A percentile compares a stretch with the other conserved stretches of the same genome.
Conservation (phyloP, 176 grass and related monocot genomes). For the Calamus simplicifolius region DNA sequence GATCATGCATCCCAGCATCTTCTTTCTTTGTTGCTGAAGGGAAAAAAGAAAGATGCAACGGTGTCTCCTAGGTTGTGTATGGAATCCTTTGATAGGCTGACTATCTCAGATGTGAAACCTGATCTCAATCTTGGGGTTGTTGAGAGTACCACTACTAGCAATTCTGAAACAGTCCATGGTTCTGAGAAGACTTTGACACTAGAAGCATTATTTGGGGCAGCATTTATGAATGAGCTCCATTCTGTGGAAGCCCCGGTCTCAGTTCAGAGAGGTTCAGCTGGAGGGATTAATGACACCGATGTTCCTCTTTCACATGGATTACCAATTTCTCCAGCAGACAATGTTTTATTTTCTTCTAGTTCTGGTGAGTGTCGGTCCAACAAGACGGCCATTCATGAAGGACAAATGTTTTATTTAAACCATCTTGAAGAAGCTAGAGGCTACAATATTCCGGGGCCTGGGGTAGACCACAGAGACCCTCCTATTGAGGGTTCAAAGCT, state of each 20-base stretch:
- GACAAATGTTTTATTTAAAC: conserved; percentile 12
- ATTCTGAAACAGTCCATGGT: conserved; percentile 30
- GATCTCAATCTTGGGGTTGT: conserved; percentile 19
- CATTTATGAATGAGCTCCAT: conserved; percentile 96
- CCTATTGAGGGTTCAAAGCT: conserved; percentile 19
- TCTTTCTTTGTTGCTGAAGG: conserved; percentile 74
- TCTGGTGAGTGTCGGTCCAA: conserved; percentile 31
- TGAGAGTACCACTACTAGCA: conserved; percentile 36
- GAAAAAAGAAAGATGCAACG: conserved; percentile 34
- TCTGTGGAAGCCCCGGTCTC: conserved; percentile 87
- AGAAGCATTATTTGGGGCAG: conserved; percentile 78
- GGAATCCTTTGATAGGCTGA: conserved; percentile 27
- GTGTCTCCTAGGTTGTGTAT: conserved; percentile 26
- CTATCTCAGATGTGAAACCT: conserved; percentile 21
- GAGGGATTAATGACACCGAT: conserved; percentile 17
- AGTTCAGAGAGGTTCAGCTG: conserved; percentile 40
- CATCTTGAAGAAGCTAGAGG: conserved; percentile 24
- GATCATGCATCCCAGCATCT: conserved; percentile 76
- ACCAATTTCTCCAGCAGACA: conserved; percentile 19
- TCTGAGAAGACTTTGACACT: conserved; percentile 63
- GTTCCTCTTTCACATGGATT: conserved; percentile 15
- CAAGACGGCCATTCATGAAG: conserved; percentile 11
- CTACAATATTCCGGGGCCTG: conserved; percentile 15
- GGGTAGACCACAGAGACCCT: conserved; percentile 22
- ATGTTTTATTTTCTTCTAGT: conserved; percentile 21